Conservation (phyloP, 352 stramenopile species). For the Aphanomyces stellatus region DNA sequence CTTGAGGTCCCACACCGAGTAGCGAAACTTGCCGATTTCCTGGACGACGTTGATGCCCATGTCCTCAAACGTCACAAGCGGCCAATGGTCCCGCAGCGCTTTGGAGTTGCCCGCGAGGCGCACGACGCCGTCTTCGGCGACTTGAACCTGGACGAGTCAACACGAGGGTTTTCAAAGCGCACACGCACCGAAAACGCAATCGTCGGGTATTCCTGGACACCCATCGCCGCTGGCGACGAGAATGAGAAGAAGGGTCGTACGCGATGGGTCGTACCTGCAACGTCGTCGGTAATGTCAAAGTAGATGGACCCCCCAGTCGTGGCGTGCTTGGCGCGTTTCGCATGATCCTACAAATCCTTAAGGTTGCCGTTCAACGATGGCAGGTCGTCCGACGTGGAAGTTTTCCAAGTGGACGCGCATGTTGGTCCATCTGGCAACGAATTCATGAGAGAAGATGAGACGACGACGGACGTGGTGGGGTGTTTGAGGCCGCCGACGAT, state of each 20-base stretch:
- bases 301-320: not conserved
- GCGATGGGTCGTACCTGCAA: not conserved
- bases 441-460: not conserved
- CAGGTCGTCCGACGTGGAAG: not conserved
- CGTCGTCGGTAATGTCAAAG: not conserved
- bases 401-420: not conserved
- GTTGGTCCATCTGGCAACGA: not conserved
- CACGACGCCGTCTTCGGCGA: not conserved
- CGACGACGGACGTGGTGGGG: not conserved
- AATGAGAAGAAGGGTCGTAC: not conserved
- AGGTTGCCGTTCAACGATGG: no score
- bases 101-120: not conserved
- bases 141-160: not conserved
- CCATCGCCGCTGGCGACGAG: not conserved
- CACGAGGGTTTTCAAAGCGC: not conserved
- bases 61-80: not conserved
- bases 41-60: not conserved
- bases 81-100: not conserved
- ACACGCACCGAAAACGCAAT: not conserved
- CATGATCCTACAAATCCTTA: no score
- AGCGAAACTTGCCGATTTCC: not conserved
- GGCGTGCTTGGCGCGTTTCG: not conserved
- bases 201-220: not conserved
- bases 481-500: not conserved
- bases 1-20: not conserved